A percentile compares a stretch with the other conserved stretches of the same genome.
Evolutionary conservation across 768 basidiomycete genomes (phyloP).

Genomic region (Lentinula sp.): DNA sequence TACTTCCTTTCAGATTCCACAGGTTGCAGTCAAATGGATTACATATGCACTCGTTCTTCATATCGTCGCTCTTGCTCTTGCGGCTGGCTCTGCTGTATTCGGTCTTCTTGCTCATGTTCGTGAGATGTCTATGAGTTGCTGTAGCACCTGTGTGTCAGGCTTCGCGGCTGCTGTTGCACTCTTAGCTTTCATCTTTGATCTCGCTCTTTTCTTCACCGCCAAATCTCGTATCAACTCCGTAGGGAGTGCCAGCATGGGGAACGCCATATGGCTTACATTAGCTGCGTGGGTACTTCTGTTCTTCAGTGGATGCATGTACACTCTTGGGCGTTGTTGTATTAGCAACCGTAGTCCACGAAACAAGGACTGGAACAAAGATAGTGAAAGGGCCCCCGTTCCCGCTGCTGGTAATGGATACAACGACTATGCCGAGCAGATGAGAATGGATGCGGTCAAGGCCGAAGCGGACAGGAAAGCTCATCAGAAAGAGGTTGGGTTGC

Average conservation of each 20-base stretch:
- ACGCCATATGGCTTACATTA: slow-evolving; percentile 86
- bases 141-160: slow-evolving; percentile 75
- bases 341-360: slow-evolving; percentile 38
- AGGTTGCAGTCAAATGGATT: slow-evolving; percentile 87
- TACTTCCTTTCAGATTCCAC: slow-evolving; percentile 65
- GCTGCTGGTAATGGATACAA: slow-evolving; percentile 13
- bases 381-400: slow-evolving; percentile 17
- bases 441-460: slow-evolving; percentile 80
- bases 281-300: slow-evolving; percentile 82
- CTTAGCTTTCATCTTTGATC: slow-evolving; percentile 88
- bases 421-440: slow-evolving; percentile 58
- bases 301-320: slow-evolving; percentile 87
- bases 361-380: slow-evolving; percentile 30
- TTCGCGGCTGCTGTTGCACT: slow-evolving; percentile 76
- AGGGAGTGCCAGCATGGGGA: slow-evolving; percentile 78
- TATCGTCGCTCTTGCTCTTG: slow-evolving; percentile 75
- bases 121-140: slow-evolving; percentile 81
- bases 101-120: slow-evolving; percentile 86
- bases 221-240: slow-evolving; percentile 79
- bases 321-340: slow-evolving; percentile 83
- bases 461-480: slow-evolving; percentile 79
- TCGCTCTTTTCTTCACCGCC: slow-evolving; percentile 86
- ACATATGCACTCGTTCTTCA: slow-evolving; percentile 93
- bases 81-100: slow-evolving; percentile 68
- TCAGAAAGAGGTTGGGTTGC: slow-evolving; percentile 61